phyloP scores from a whole-genome alignment of 768 basidiomycete species.

The Suillus alpinus region DNA sequence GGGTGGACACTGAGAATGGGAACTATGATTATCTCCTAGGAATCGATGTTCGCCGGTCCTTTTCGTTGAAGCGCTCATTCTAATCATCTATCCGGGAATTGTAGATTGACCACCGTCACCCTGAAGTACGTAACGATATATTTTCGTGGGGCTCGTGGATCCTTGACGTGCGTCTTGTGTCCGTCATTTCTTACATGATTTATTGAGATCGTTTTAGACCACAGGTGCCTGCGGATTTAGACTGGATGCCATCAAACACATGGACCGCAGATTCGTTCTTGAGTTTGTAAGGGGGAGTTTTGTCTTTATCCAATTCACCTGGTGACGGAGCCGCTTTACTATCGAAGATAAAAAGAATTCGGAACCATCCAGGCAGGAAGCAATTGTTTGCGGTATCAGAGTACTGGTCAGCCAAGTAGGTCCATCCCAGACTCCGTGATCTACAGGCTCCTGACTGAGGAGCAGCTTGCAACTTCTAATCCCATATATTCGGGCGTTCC shows the following conservation, averaged over 20 bases:
- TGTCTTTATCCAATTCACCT: background rate
- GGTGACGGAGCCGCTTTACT: background rate
- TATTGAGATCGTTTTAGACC: conserved; percentile 40
- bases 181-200: background rate
- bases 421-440: background rate
- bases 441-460: background rate
- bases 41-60: conserved; percentile 48
- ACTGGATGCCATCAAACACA: conserved; percentile 90
- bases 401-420: conserved; percentile 77
- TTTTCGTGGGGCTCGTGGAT: conserved; percentile 79
- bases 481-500: conserved; percentile 58
- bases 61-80: background rate
- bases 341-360: conserved; percentile 51
- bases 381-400: conserved; percentile 73
- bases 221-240: conserved; percentile 75
- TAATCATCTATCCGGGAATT: conserved; percentile 13
- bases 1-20: conserved; percentile 81
- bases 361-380: conserved; percentile 40
- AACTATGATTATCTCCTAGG: conserved; percentile 87
- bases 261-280: conserved; percentile 66
- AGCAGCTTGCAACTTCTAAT: conserved; percentile 48
- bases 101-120: conserved; percentile 83
- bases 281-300: conserved; percentile 52
- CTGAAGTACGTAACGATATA: conserved; percentile 73
- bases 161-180: conserved; percentile 41